Conservation (phyloP, 768 basidiomycete species). For the Leccinum boreale region DNA sequence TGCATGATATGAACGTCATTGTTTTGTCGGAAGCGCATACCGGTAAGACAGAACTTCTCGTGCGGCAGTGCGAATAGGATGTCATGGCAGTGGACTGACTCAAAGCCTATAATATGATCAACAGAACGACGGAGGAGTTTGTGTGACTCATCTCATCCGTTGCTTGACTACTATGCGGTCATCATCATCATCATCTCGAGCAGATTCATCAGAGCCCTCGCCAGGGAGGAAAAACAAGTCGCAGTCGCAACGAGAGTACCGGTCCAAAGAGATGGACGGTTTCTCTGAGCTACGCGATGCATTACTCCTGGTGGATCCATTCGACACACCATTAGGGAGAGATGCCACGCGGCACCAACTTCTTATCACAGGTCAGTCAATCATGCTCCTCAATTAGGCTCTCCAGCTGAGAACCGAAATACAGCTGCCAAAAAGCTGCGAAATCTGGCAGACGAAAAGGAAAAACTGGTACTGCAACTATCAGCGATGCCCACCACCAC, state of each 20-base stretch:
- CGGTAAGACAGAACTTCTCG: background rate
- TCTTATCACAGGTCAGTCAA: constrained; percentile 21
- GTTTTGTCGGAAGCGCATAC: background rate
- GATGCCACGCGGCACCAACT: constrained; percentile 30
- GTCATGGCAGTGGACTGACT: constrained; percentile 1
- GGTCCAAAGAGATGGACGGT: constrained; percentile 29
- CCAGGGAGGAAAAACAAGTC: constrained; percentile 21
- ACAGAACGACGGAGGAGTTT: background rate
- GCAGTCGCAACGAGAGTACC: constrained; percentile 29
- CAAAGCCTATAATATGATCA: constrained; percentile 15
- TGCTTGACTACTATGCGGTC: constrained; percentile 11
- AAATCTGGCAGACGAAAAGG: constrained; percentile 23
- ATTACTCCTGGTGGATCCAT: constrained; percentile 23
- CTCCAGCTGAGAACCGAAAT: constrained; percentile 1
- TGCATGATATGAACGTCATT: background rate
- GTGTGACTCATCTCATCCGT: constrained; percentile 11
- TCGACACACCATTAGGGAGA: constrained; percentile 22
- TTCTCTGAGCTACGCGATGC: constrained; percentile 30
- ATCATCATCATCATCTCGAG: constrained; percentile 13
- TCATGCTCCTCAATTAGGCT: background rate
- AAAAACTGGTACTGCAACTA: constrained; percentile 14
- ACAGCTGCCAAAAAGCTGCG: constrained; percentile 50
- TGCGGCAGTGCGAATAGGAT: background rate
- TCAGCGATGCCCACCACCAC: constrained; percentile 10
- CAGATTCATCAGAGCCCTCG: background rate